Evolutionary conservation across 108 stramenopile genomes (phyloP).

Genomic region (Craspedostauros australis): DNA sequence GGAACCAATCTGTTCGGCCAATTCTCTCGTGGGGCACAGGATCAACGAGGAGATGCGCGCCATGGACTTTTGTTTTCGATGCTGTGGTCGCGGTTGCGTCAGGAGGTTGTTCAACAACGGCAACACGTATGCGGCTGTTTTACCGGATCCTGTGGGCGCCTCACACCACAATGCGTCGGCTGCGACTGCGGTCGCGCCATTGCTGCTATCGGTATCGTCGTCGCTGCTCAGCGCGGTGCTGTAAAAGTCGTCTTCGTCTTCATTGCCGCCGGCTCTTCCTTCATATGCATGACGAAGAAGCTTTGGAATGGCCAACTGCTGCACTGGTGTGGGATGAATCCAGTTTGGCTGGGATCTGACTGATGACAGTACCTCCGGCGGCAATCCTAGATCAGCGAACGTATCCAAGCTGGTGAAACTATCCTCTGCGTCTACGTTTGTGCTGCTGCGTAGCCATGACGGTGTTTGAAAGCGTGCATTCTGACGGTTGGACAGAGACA

Average conservation of each 20-base stretch:
- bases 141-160: conserved; percentile 80
- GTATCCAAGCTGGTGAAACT: too few species aligned
- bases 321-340: conserved; percentile 59
- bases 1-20: conserved; percentile 78
- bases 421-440: too few species aligned
- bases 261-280: conserved; percentile 2
- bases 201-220: background rate
- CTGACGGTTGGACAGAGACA: too few species aligned
- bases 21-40: conserved; percentile 90
- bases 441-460: too few species aligned
- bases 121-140: conserved; percentile 85
- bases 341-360: conserved; percentile 38
- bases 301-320: conserved; percentile 59
- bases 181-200: background rate
- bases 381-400: conserved; percentile 32
- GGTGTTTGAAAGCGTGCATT: too few species aligned
- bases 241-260: background rate
- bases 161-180: conserved; percentile 60
- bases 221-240: too few species aligned
- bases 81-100: background rate
- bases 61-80: conserved; percentile 1
- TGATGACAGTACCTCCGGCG: conserved; percentile 12
- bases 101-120: conserved; percentile 72
- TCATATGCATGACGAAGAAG: too few species aligned
- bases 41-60: conserved; percentile 58